Conservation (phyloP, 2,329 filamentous ascomycete species). For the Phymatotrichopsis omnivora region DNA sequence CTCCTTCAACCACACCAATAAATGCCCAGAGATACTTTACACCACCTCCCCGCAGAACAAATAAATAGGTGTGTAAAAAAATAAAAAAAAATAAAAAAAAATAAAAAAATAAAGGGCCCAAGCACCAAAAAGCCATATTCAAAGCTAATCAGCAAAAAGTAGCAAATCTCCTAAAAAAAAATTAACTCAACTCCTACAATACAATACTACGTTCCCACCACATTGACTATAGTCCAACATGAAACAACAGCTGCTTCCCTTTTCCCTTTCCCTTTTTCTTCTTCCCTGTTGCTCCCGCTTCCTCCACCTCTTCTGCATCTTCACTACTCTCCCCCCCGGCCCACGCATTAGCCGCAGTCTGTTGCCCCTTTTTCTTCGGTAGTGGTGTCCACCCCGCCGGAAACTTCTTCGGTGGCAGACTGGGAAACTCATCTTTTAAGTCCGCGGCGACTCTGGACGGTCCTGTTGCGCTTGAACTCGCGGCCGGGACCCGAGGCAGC, state of each 20-base stretch:
- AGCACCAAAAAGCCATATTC: no score
- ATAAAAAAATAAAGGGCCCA: no score
- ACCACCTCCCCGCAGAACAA: no score
- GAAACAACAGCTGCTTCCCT: slow-evolving; percentile 37
- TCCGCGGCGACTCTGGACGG: slow-evolving; percentile 39
- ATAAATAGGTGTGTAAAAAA: no score
- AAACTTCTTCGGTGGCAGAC: slow-evolving; percentile 34
- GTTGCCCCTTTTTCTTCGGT: slow-evolving; percentile 21
- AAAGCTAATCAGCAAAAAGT: no score
- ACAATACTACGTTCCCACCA: no score
- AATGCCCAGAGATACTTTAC: no score
- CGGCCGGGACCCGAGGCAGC: slow-evolving; percentile 33
- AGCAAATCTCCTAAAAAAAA: no score
- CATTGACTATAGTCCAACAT: slow-evolving; percentile 33
- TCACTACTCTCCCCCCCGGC: slow-evolving; percentile 23
- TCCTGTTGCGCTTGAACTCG: slow-evolving; percentile 47
- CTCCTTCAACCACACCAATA: no score
- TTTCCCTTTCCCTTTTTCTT: slow-evolving; percentile 36
- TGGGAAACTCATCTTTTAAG: slow-evolving; percentile 39
- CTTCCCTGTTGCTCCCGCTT: slow-evolving; percentile 25
- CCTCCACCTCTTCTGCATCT: slow-evolving; percentile 27
- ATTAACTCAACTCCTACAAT: no score
- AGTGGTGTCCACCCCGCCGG: slow-evolving; percentile 26
- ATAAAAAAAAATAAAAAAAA: no score
- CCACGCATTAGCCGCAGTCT: slow-evolving; percentile 29